Evolutionary conservation across 495 filamentous ascomycete species (phyloP), one percentile per base, ranked within the genome.

Genomic region (Penicillium canescens): DNA sequence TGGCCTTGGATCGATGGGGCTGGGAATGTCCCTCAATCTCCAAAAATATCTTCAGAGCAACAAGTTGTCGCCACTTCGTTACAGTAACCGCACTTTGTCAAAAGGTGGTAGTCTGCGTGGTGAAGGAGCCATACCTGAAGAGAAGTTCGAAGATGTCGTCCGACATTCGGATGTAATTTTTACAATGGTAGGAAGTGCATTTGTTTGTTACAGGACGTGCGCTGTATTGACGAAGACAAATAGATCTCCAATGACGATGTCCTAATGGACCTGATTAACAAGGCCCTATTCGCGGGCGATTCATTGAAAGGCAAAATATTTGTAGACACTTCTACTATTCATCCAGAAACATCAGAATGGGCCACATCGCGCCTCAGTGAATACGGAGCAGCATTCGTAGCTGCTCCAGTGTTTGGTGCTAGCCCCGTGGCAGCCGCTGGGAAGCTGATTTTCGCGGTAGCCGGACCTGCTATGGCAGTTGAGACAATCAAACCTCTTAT

Each of bases 1-100:
- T 50, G 73, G 73, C 43, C 66, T 74, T 18, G 73, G 73, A 13
- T 72, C 67, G 6, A 74, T 74, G 73, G 72, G 72, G n/a, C 52
- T 63, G 28, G 71, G 61, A 24, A 77, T 77, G 73, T 63, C 72
- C 18, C 60, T 63, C 37, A 77, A 75, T 46, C 58, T 77, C n/a
- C 71, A 74, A 45, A 69, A 60, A 33, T 52, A 71, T 49, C 56
- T 75, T 2, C 26, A 23, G n/a, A 41, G 36, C 11, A 60, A 59
- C 20, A 31, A 41, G 14, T 18, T 45, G 9, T 52, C 55, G 35
- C 45, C 67, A 6, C 58, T 77, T 16, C 49, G 48, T 24, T 71
- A 65, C 54, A 63, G 56, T 20, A 71, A 78, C 50, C 65, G 68
- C 14, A 73, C 66, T 21, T 31, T 67, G 38, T 65, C 73, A 2